phyloP scores from a whole-genome alignment of 331 rosid genomes.

The Acacia pycnantha region DNA sequence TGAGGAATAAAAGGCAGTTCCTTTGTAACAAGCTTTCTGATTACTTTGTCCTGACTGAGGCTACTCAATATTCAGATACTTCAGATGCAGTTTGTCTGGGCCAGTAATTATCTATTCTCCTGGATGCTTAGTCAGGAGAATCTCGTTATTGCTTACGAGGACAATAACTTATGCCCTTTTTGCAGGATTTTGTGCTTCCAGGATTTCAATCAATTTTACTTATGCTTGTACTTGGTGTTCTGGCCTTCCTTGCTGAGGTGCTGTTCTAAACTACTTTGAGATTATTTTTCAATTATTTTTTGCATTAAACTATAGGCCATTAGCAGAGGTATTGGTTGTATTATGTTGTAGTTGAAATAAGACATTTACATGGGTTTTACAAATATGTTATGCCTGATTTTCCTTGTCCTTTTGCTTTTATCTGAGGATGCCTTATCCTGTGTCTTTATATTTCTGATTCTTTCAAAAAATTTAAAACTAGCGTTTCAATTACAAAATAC shows the following conservation, averaged over 20 bases:
- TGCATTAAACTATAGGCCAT: not conserved
- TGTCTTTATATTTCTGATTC: not conserved
- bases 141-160: not conserved
- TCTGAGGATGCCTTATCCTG: not conserved
- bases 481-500: not conserved
- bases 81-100: conserved; percentile 13
- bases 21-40: not conserved
- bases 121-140: not conserved
- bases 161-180: conserved; percentile 2
- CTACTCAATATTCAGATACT: not conserved
- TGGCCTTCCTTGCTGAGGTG: conserved; percentile 87
- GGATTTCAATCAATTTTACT: conserved; percentile 44
- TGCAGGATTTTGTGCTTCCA: conserved; percentile 75
- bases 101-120: not conserved
- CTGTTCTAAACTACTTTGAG: conserved; percentile 3
- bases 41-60: not conserved
- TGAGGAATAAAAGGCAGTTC: not conserved
- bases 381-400: not conserved
- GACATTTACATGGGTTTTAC: not conserved
- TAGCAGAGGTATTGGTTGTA: not conserved
- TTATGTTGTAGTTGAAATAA: conserved; percentile 3
- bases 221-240: conserved; percentile 57
- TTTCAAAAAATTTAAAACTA: not conserved
- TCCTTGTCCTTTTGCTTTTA: not conserved
- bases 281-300: not conserved